Percentiles rank a stretch among this genome's conserved stretches.
These are phyloP conservation scores for Podaxis pistillaris DNA, from an alignment of 768 basidiomycete species.

Conservation along the genomic window DNA sequence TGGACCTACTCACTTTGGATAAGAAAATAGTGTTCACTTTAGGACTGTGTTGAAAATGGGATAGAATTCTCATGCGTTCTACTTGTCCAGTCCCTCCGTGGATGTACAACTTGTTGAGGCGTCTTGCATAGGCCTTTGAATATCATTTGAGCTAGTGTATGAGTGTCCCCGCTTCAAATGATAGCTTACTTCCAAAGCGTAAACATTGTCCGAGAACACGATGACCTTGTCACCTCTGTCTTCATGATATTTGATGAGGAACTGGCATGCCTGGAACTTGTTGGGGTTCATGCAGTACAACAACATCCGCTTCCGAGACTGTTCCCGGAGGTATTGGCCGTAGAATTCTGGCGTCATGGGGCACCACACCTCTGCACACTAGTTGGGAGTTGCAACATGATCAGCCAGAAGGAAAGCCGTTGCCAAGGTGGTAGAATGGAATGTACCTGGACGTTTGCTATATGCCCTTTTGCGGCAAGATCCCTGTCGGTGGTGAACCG, in stretches of 20 bases:
- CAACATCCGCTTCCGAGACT: conserved; percentile 91
- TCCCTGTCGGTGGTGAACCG: conserved; percentile 47
- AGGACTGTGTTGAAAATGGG: conserved; percentile 94
- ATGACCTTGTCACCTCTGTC: conserved; percentile 98
- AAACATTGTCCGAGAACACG: conserved; percentile 99
- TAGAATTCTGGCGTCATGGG: conserved; percentile 99
- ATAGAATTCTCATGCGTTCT: conserved; percentile 93
- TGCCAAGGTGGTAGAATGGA: conserved; percentile 6
- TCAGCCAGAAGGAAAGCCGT: not conserved
- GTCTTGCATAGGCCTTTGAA: conserved; percentile 84
- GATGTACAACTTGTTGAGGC: conserved; percentile 91
- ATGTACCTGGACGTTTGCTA: conserved; percentile 97
- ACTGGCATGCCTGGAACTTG: conserved; percentile 99
- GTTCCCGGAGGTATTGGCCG: conserved; percentile 91
- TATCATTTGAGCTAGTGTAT: not conserved
- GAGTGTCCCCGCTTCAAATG: not conserved
- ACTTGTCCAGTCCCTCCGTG: conserved; percentile 94
- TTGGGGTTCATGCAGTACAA: conserved; percentile 99
- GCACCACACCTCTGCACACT: conserved; percentile 99
- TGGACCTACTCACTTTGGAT: conserved; percentile 67
- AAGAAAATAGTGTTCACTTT: conserved; percentile 97
- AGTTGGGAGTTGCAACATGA: conserved; percentile 15
- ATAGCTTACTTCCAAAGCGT: conserved; percentile 81
- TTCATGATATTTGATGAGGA: conserved; percentile 97
- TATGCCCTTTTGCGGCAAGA: conserved; percentile 97